These are phyloP conservation scores for Mycosphaerelloides madeirae DNA, from an alignment of 2,329 filamentous ascomycete species.

Conservation along the genomic window DNA sequence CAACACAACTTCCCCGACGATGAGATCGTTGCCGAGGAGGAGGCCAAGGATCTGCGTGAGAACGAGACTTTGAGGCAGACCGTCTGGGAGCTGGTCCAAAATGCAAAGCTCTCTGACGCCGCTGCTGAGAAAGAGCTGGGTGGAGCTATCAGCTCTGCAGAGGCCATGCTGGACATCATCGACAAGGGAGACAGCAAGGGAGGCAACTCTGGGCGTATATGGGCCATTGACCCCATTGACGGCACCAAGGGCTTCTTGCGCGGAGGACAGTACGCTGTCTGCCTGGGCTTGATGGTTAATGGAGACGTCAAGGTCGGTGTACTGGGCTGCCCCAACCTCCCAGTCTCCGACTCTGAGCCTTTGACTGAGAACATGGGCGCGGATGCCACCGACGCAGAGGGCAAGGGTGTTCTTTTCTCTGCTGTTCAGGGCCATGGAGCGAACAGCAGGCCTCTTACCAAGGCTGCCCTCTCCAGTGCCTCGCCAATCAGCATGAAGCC, in stretches of 20 bases:
- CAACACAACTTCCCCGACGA: conserved; percentile 85
- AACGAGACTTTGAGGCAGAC: conserved; percentile 65
- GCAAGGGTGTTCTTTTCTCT: conserved; percentile 82
- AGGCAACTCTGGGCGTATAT: conserved; percentile 72
- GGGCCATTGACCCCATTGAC: conserved; percentile 96
- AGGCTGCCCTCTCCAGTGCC: conserved; percentile 45
- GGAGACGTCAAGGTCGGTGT: conserved; percentile 92
- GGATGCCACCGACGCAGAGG: conserved; percentile 67
- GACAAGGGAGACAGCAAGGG: conserved; percentile 63
- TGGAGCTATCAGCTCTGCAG: conserved; percentile 60
- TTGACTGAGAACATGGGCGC: conserved; percentile 68
- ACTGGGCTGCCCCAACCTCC: conserved; percentile 91
- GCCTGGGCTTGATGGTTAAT: conserved; percentile 84
- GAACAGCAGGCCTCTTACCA: conserved; percentile 66
- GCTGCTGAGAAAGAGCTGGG: conserved; percentile 64
- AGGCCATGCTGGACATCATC: conserved; percentile 58
- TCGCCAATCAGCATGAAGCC: conserved; percentile 75
- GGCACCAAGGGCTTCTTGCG: conserved; percentile 96
- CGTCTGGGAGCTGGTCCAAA: conserved; percentile 79
- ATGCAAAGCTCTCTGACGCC: conserved; percentile 63
- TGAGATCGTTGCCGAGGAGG: conserved; percentile 91
- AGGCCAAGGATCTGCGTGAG: conserved; percentile 71
- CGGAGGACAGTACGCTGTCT: conserved; percentile 95
- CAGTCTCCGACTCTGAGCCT: conserved; percentile 71
- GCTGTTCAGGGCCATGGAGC: conserved; percentile 77